phyloP scores from a whole-genome alignment of 148 eudicot genomes.

The Spergularia marina region DNA sequence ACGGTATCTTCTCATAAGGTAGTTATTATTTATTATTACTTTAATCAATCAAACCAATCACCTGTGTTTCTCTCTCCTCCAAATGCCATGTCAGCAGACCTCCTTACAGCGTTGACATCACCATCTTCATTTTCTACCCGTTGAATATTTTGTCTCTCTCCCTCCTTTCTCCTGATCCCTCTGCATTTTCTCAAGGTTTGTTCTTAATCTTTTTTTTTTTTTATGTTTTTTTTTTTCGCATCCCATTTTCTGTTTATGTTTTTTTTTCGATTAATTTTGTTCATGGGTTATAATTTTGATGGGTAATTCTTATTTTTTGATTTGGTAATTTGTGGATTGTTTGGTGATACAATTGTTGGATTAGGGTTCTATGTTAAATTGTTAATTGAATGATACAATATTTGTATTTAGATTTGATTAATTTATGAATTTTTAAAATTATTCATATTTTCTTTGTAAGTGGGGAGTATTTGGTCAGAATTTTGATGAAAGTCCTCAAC shows the following conservation, averaged over 20 bases:
- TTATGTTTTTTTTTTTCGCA: background rate
- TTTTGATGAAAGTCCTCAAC: background rate
- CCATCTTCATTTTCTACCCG: background rate
- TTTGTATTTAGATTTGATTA: background rate
- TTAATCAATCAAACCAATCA: background rate
- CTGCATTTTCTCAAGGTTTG: constrained; percentile 6
- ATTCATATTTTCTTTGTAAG: background rate
- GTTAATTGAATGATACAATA: background rate
- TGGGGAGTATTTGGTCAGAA: background rate
- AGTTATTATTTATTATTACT: too few relatives aligned
- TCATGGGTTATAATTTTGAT: background rate
- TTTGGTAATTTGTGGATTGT: background rate
- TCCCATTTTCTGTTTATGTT: background rate
- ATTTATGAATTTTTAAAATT: background rate
- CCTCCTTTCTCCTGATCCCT: background rate
- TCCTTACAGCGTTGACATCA: background rate
- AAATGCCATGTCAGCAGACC: background rate
- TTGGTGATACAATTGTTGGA: background rate
- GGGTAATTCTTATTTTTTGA: background rate
- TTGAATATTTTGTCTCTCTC: background rate
- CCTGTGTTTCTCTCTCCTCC: background rate
- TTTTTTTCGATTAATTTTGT: background rate
- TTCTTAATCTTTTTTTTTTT: background rate
- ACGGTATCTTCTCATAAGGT: background rate
- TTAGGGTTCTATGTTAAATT: too few relatives aligned